Conservation (phyloP, 768 basidiomycete genomes). For the Clitopilus hobsonii region DNA sequence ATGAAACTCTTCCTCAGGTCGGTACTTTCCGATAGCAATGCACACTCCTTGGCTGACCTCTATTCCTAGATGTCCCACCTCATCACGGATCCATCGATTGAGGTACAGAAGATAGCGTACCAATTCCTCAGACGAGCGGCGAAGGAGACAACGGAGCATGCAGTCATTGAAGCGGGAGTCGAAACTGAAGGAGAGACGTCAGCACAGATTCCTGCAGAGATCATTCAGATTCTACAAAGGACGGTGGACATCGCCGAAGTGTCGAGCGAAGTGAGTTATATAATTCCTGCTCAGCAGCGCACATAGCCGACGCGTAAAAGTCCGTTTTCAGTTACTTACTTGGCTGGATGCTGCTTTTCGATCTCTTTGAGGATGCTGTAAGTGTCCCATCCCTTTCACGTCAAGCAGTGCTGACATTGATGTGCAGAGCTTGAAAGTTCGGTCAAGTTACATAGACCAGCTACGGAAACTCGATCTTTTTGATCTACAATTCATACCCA, state of each 20-base stretch:
- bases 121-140: conserved; percentile 67
- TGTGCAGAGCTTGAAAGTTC: conserved; percentile 79
- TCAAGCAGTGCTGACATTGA: background rate
- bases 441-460: conserved; percentile 82
- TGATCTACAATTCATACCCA: conserved; percentile 61
- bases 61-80: conserved; percentile 71
- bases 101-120: conserved; percentile 78
- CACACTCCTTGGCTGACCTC: background rate
- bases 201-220: conserved; percentile 58
- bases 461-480: conserved; percentile 70
- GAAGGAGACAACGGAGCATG: conserved; percentile 68
- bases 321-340: conserved; percentile 67
- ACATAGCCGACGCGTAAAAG: conserved; percentile 11
- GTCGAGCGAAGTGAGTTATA: background rate
- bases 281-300: background rate
- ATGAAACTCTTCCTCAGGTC: conserved; percentile 63
- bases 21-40: conserved; percentile 6
- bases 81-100: conserved; percentile 53
- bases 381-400: conserved; percentile 20
- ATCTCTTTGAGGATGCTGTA: conserved; percentile 81
- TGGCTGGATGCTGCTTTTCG: conserved; percentile 86
- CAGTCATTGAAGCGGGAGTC: conserved; percentile 85
- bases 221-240: conserved; percentile 58
- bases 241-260: conserved; percentile 31
- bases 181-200: conserved; percentile 56